phyloP scores from a whole-genome alignment of 2,329 filamentous ascomycete species.

The Coleophoma eucalyptorum region DNA sequence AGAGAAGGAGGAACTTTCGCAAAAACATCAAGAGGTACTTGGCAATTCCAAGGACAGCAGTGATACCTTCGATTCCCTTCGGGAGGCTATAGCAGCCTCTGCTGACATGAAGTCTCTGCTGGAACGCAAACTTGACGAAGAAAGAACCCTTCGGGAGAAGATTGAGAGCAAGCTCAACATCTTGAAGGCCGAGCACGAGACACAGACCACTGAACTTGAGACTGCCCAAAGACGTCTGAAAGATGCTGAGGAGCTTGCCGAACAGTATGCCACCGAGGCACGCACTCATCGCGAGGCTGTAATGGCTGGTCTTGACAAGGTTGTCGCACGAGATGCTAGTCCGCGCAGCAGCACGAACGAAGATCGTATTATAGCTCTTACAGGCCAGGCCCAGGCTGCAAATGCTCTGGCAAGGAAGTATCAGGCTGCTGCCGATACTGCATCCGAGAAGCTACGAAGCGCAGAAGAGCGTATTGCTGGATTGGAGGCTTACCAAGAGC shows the following conservation, averaged over 20 bases:
- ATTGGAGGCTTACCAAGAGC: slow-evolving; percentile 94
- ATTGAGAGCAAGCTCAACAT: slow-evolving; percentile 73
- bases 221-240: slow-evolving; percentile 68
- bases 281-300: slow-evolving; percentile 80
- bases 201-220: slow-evolving; percentile 73
- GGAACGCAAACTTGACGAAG: slow-evolving; percentile 79
- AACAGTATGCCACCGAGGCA: slow-evolving; percentile 84
- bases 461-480: slow-evolving; percentile 97
- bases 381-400: slow-evolving; percentile 74
- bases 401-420: slow-evolving; percentile 83
- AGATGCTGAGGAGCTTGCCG: slow-evolving; percentile 84
- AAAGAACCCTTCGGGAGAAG: slow-evolving; percentile 71
- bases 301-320: slow-evolving; percentile 75
- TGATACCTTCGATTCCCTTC: slow-evolving; percentile 69
- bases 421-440: slow-evolving; percentile 80
- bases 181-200: slow-evolving; percentile 79
- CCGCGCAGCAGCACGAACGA: slow-evolving; percentile 46
- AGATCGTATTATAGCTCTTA: slow-evolving; percentile 69
- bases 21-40: slow-evolving; percentile 63
- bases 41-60: slow-evolving; percentile 67
- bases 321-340: slow-evolving; percentile 50
- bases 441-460: slow-evolving; percentile 82
- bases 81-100: slow-evolving; percentile 75
- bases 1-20: slow-evolving; percentile 77
- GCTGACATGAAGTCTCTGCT: slow-evolving; percentile 71